phyloP scores from a whole-genome alignment of 169 alveolate genomes.

The Cryptosporidium felis region DNA sequence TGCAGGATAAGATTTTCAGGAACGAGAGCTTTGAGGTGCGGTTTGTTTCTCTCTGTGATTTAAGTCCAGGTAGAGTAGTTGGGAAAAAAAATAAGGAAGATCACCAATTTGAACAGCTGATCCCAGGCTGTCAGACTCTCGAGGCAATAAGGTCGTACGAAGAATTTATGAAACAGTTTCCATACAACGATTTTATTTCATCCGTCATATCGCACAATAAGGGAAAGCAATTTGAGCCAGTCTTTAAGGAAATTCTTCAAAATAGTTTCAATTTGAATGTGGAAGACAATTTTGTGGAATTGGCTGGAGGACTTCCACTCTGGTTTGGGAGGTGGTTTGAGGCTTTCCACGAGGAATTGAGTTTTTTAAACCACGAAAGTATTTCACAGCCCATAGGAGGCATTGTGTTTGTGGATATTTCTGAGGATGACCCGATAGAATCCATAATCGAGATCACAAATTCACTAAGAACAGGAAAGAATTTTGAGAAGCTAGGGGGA shows the following conservation, averaged over 20 bases:
- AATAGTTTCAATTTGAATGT: not conserved
- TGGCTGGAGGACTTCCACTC: slow-evolving; percentile 23
- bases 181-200: slow-evolving; percentile 33
- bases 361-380: slow-evolving; percentile 11
- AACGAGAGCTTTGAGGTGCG: slow-evolving; percentile 19
- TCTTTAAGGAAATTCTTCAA: slow-evolving; percentile 35
- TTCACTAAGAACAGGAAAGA: slow-evolving; percentile 38
- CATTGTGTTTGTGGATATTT: slow-evolving; percentile 42
- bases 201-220: not conserved
- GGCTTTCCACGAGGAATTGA: slow-evolving; percentile 2
- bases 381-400: slow-evolving; percentile 69
- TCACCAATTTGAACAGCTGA: not conserved
- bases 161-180: slow-evolving; percentile 20
- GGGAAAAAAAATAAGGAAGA: too few relatives aligned
- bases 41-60: slow-evolving; percentile 44
- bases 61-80: not conserved
- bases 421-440: slow-evolving; percentile 57
- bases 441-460: slow-evolving; percentile 20
- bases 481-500: slow-evolving; percentile 43
- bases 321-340: slow-evolving; percentile 63
- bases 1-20: not conserved
- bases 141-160: slow-evolving; percentile 27
- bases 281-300: not conserved
- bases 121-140: not conserved
- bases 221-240: slow-evolving; percentile 17